Evolutionary conservation across 1,284 basidiomycete species (phyloP).

Genomic region (Boletus calvinii): DNA sequence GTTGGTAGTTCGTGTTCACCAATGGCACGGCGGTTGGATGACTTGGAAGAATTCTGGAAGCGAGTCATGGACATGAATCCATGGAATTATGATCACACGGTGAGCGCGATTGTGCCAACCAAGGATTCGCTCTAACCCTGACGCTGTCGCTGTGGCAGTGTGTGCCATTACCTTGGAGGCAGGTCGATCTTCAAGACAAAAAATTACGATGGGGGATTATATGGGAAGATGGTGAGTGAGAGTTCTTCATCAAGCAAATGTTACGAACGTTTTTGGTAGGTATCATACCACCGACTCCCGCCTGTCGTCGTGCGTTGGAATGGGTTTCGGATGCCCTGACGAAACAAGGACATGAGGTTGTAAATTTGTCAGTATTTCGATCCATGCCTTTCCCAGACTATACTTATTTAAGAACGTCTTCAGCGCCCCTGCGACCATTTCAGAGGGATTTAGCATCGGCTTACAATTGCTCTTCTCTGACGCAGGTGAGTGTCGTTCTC

Average conservation of each 20-base stretch:
- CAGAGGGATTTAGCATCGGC: constrained; percentile 46
- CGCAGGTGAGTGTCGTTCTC: constrained; percentile 39
- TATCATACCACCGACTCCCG: constrained; percentile 60
- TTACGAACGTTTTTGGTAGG: constrained; percentile 27
- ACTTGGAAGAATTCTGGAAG: constrained; percentile 43
- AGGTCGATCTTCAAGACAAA: constrained; percentile 30
- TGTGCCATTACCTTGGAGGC: constrained; percentile 37
- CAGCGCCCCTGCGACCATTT: constrained; percentile 46
- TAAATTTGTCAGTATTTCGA: constrained; percentile 51
- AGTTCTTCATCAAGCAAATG: background rate
- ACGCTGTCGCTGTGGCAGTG: constrained; percentile 22
- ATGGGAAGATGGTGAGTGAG: constrained; percentile 34
- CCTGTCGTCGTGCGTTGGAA: constrained; percentile 65
- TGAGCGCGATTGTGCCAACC: constrained; percentile 10
- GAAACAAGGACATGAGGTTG: constrained; percentile 65
- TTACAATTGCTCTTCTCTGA: constrained; percentile 54
- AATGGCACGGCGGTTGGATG: constrained; percentile 48
- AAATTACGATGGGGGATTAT: constrained; percentile 36
- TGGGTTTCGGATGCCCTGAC: constrained; percentile 56
- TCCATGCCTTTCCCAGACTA: background rate
- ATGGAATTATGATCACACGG: constrained; percentile 37
- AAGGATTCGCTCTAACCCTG: background rate
- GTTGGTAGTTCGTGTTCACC: constrained; percentile 43
- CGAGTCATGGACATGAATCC: constrained; percentile 37
- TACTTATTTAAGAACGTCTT: background rate